Evolutionary conservation across 305 asterid species (phyloP), one percentile per base, ranked within the genome.

Genomic region (Fraxinus albicans): DNA sequence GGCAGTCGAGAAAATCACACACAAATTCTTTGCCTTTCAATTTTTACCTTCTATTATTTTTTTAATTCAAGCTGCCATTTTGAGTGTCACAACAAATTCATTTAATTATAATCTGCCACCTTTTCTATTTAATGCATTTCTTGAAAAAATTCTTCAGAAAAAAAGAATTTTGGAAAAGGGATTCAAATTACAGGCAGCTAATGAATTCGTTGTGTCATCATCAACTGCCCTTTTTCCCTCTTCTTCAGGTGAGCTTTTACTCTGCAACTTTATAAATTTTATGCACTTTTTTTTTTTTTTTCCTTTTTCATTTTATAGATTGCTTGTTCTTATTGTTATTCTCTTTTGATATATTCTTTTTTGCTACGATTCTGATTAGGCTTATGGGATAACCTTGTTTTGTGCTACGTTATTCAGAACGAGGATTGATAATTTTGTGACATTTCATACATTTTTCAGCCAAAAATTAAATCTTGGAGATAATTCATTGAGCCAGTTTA

Each of bases 301-400:
- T 79, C 8, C 0, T 23, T 25, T 63, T 65, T 0, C 6, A 8
- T 47, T 65, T 50, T 4, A 55, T 77, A 58, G 88, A 67, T 91
- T 90, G 90, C 94, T 92, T 93, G 89, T 79, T 84, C 27, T 27
- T 50, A 76, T 17, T 85, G 90, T 86, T 88, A 90, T 89, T 88
- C 95, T 76, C 44, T 85, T 79, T 47, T 55, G n/a, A 38, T 73
- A 40, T 77, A 36, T 83, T 35, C 44, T 31, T 35, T 82, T 35
- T n/a, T 74, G 36, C 38, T 25, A 47, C 74, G 70, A 42, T 55
- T 72, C 80, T 79, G 25, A 74, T 65, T 78, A 84, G 80, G 80
- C 79, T 84, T 88, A 77, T 81, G 74, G 77, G 36, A 42, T 84
- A 53, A 69, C 81, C 75, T 85, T 80, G 77, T 69, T 80, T 73